Base-by-base conservation (phyloP, 768 basidiomycete species). In the Cubamyces lactineus region DNA sequence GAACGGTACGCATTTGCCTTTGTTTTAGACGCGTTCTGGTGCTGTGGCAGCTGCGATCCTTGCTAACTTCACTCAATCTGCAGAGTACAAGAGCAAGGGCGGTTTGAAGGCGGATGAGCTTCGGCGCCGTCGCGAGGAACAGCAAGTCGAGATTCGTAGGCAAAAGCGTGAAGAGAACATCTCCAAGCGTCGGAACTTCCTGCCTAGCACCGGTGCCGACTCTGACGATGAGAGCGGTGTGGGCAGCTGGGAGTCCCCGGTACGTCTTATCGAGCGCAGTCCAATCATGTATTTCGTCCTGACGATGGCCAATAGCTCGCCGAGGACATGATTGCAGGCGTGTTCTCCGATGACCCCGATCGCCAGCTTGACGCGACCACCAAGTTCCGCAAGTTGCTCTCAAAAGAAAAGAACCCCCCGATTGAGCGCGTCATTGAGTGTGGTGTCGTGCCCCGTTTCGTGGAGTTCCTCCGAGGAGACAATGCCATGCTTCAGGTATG, bases 161-260 rank as follows among this genome's bases (percentile, higher is more conserved):
- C 94, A 96, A 80, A 98, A 98, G 80, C 84, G 97, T 69, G 97
- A 99, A 75, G 97, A 99, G 77, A 96, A 95, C 75, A 96, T 98
- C 64, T 92, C 96, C 62, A 99, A 99, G 82, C 85, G 97, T 75
- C 84, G 97, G 65, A 98, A 98, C 76, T 92, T 96, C 73, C 82
- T 94, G 59, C 87, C 94, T 39, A 82, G 85, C 26, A 77, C 84
- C 50, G 79, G 82, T 59, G 80, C 77, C 62, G 96, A 98, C 73
- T 97, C 95, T 55, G 96, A 98, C 84, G 96, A 98, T 65, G 95
- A 96, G 73, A 82, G 86, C 69, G 77, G 83, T 63, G 84, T 83
- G 69, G 80, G 73, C 61, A 73, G 73, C 65, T 93, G 91, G 90
- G 89, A 94, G 74, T 81, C 87, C 71, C 88, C 90, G 62, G 94